Percentiles rank a stretch among this genome's conserved stretches.
These are phyloP conservation scores for Verticillium dahliae DNA, from an alignment of 2,329 filamentous ascomycete species.

Conservation along the genomic window DNA sequence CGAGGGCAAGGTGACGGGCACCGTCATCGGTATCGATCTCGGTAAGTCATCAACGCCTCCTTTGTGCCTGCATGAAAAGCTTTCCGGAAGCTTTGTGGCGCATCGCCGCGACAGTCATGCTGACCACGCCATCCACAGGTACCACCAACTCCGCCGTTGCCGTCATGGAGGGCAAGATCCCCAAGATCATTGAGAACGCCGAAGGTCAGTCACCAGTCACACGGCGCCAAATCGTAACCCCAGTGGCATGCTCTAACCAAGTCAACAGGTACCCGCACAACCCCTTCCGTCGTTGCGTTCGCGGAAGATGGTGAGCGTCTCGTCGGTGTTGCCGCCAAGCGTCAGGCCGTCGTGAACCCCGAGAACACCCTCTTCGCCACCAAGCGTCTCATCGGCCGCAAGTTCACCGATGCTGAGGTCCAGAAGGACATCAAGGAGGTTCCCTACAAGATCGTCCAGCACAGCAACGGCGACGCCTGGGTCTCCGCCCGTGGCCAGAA, in stretches of 20 bases:
- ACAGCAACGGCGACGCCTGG: constrained; percentile 95
- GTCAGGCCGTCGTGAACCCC: constrained; percentile 95
- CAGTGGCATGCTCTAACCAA: constrained; percentile 8
- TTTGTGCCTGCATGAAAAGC: background rate
- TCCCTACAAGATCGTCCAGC: constrained; percentile 97
- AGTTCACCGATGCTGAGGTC: constrained; percentile 89
- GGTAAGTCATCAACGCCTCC: constrained; percentile 47
- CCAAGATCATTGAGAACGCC: constrained; percentile 95
- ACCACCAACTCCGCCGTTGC: constrained; percentile 98
- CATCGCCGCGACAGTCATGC: background rate
- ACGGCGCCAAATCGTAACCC: background rate
- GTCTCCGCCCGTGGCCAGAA: constrained; percentile 88
- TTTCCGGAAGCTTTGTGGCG: background rate
- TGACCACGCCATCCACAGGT: constrained; percentile 31
- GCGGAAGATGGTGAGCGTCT: constrained; percentile 92
- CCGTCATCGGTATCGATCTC: constrained; percentile 97
- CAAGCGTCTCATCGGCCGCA: constrained; percentile 97
- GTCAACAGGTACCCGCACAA: constrained; percentile 70
- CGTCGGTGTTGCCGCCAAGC: constrained; percentile 95
- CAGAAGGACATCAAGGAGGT: constrained; percentile 97
- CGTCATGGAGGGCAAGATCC: constrained; percentile 93
- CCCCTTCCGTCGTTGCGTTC: constrained; percentile 92
- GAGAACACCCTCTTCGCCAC: constrained; percentile 98
- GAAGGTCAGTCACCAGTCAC: constrained; percentile 58
- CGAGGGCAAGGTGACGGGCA: constrained; percentile 83